Conservation (phyloP, 208 protist genomes). For the Jaenimonas drosophilae region DNA sequence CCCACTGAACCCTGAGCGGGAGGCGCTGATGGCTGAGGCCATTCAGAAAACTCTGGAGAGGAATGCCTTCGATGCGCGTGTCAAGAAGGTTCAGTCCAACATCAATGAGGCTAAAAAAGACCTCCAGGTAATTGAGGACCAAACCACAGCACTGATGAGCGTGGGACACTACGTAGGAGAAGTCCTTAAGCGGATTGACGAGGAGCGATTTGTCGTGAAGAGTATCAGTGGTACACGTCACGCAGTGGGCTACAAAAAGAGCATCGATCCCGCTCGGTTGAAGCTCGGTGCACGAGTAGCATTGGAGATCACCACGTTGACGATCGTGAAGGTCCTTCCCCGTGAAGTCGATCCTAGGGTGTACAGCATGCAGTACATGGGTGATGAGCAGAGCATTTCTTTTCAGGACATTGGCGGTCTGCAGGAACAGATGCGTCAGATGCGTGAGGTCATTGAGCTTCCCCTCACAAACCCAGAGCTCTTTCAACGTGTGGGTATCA, state of each 20-base stretch:
- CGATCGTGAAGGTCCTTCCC: slow-evolving; percentile 98
- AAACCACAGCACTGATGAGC: slow-evolving; percentile 97
- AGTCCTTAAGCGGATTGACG: slow-evolving; percentile 94
- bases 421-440: slow-evolving; percentile 97
- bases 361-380: slow-evolving; percentile 98
- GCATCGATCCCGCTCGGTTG: slow-evolving; percentile 92
- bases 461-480: slow-evolving; percentile 99
- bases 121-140: slow-evolving; percentile 95
- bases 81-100: slow-evolving; percentile 28
- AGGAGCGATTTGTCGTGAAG: slow-evolving; percentile 98
- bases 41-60: slow-evolving; percentile 48
- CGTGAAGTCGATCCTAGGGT: slow-evolving; percentile 98
- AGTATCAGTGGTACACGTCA: slow-evolving; percentile 98
- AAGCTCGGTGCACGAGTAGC: slow-evolving; percentile 96
- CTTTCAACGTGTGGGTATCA: slow-evolving; percentile 98
- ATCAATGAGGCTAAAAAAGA: slow-evolving; percentile 75
- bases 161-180: slow-evolving; percentile 99
- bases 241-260: slow-evolving; percentile 96
- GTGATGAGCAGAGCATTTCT: slow-evolving; percentile 88
- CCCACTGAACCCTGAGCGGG: slow-evolving; percentile 43
- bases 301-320: slow-evolving; percentile 99
- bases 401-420: slow-evolving; percentile 98
- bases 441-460: slow-evolving; percentile 99
- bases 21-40: slow-evolving; percentile 31
- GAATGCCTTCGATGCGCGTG: slow-evolving; percentile 37